Evolutionary conservation across 352 stramenopile genomes (phyloP).

Genomic region (Globisporangium spinosum): DNA sequence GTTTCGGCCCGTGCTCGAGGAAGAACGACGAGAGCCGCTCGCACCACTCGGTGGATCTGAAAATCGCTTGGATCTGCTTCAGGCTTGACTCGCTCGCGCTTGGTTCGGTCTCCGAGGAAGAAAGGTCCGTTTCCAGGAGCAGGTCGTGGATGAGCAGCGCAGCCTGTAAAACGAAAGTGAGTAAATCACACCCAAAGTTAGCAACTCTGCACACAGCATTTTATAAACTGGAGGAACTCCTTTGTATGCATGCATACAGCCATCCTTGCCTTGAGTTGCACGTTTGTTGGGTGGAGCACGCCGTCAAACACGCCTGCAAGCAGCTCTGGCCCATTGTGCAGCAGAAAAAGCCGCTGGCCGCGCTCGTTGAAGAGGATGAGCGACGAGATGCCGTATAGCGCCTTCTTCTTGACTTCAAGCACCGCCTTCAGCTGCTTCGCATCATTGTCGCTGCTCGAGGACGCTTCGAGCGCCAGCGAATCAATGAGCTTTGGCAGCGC

Average conservation of each 20-base stretch:
- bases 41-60: slow-evolving; percentile 59
- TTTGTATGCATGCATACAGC: not conserved
- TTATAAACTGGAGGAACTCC: not conserved
- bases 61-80: slow-evolving; percentile 38
- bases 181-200: slow-evolving; percentile 3
- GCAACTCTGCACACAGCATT: not conserved
- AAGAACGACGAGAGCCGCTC: slow-evolving; percentile 47
- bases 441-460: slow-evolving; percentile 1
- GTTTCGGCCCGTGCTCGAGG: slow-evolving; percentile 30
- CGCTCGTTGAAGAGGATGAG: slow-evolving; percentile 64
- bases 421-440: slow-evolving; percentile 19
- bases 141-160: slow-evolving; percentile 73
- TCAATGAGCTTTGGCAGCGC: slow-evolving; percentile 65
- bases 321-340: slow-evolving; percentile 37
- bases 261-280: slow-evolving; percentile 62
- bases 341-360: slow-evolving; percentile 59
- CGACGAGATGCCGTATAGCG: slow-evolving; percentile 72
- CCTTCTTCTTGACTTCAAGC: slow-evolving; percentile 82
- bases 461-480: slow-evolving; percentile 41
- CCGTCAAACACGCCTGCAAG: slow-evolving; percentile 44
- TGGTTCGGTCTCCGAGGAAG: not conserved
- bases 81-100: slow-evolving; percentile 26
- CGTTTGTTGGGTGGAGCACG: slow-evolving; percentile 27
- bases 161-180: slow-evolving; percentile 19
- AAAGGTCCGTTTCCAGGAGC: slow-evolving; percentile 33